Evolutionary conservation across 2,329 filamentous ascomycete genomes (phyloP), one percentile per base, ranked within the genome.

Genomic region (Plenodomus tracheiphilus): DNA sequence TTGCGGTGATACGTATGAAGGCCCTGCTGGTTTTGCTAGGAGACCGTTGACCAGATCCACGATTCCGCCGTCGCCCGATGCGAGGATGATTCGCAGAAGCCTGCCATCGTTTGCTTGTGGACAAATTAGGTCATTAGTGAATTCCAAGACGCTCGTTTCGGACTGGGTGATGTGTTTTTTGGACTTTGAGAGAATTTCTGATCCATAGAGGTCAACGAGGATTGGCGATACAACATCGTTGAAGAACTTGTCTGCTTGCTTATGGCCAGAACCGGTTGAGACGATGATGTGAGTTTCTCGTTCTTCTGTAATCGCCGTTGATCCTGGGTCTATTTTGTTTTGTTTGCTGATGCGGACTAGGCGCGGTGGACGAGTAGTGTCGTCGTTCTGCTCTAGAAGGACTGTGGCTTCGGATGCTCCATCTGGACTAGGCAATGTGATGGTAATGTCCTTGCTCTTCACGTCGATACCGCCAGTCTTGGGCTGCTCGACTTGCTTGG

Each of bases 11-110:
- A 54, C 49, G 51, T 66, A 69, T 32, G 28, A 8, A 6, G 46
- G 4, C 11, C 62, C 70, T 4, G 53, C 53, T 7, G 62, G 47
- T 48, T 54, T 68, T 39, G 63, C 55, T 3, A 76, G 63, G 0
- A 87, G 77, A 2, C 81, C 82, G 65, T 97, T 95, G 50, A 96
- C 77, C 1, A 94, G 77, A 61, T 97, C 93, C 16, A 91, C 81
- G 2, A 96, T 72, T 5, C 91, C 93, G 13, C 93, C 93, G 69
- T 97, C 93, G 6, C 93, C 93, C 41, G 88, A 93, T 4, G 97
- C 79, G 11, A 97, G 80, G 22, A 97, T 74, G 20, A 97, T 79
- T 0, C 85, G 64, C 2, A 71, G 49, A 0, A 35, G 22, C 2
- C 34, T 51, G 7, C 68, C 68, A 85, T 64, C 46, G 47, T 77